Base-by-base conservation (phyloP, 2,329 filamentous ascomycete species). In the Spiromastix sp. region DNA sequence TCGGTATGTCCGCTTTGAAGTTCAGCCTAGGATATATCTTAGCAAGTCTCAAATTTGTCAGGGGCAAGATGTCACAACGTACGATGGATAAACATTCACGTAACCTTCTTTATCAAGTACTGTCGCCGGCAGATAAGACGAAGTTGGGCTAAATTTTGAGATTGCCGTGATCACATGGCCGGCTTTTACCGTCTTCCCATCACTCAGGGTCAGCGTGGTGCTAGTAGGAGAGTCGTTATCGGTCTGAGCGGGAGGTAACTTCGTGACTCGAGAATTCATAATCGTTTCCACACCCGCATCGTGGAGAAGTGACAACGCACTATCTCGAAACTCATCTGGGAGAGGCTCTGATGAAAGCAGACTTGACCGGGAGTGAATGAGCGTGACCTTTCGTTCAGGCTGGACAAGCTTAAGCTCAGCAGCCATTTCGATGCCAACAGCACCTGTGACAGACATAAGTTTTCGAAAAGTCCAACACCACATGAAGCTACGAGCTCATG, bases 401-500 rank as follows among this genome's bases (percentile, higher is more conserved):
- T 79, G 69, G 16, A 77, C 63, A 30, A 72, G 55, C 57, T 86
- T 87, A 36, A 87, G 64, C 60, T 91, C 83, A 2, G 80, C 76
- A 0, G 84, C 81, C 70, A 89, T 85, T 54, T 89, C 83, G 36
- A 87, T 77, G 6, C 84, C 84, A 1, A 87, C 83, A 5, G 83
- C 84, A 32, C 81, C 70, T 73, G 7, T 36, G 8, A 37, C 30
- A 11, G 17, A 13, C 9, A 24, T 9, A 25, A 12, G 9, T 12
- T 13, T 5, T 4, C 12, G 6, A 10, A 13, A 5, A 34, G 32
- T 6, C 13, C 9, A 24, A 30, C 11, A 13, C 12, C 8, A 30
- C 7, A 30, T 8, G 18, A 13, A 22, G 11, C 10, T 12, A 24
- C 6, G 16, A 18, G 24, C 5, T 24, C 9, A 26, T 27, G 9